These are phyloP conservation scores for Echinosphaeria canescens DNA, from an alignment of 2,329 filamentous ascomycete genomes.

Conservation along the genomic window DNA sequence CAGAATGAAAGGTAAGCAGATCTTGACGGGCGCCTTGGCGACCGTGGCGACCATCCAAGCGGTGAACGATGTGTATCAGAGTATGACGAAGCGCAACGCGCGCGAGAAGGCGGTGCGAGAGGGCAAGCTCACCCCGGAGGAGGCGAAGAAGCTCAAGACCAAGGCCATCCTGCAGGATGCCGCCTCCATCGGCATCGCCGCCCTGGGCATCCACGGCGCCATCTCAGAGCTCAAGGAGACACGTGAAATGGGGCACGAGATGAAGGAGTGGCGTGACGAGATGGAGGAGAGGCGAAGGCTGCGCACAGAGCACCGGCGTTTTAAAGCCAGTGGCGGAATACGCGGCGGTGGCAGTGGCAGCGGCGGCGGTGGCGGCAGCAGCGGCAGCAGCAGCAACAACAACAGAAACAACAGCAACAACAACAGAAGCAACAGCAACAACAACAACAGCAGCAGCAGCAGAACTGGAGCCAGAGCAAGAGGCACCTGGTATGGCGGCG, in stretches of 20 bases:
- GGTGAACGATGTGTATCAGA: conserved; percentile 33
- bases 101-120: conserved; percentile 30
- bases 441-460: too few species aligned
- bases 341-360: too few species aligned
- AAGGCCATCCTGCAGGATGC: conserved; percentile 34
- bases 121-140: conserved; percentile 23
- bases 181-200: conserved; percentile 34
- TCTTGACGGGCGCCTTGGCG: conserved; percentile 31
- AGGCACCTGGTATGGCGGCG: too few species aligned
- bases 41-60: conserved; percentile 38
- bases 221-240: conserved; percentile 32
- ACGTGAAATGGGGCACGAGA: conserved; percentile 23
- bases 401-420: too few species aligned
- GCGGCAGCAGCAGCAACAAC: too few species aligned
- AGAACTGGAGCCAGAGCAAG: too few species aligned
- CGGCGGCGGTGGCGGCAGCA: too few species aligned
- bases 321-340: too few species aligned
- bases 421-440: too few species aligned
- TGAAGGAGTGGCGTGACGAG: conserved; percentile 24
- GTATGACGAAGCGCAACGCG: conserved; percentile 30
- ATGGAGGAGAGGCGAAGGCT: conserved; percentile 24
- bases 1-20: conserved; percentile 41
- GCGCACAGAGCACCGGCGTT: too few species aligned
- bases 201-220: conserved; percentile 33
- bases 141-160: conserved; percentile 33